A percentile compares a stretch with the other conserved stretches of the same genome.
phyloP scores from a whole-genome alignment of 192 early-diverging fungal species.

The Geosiphon pyriformis region DNA sequence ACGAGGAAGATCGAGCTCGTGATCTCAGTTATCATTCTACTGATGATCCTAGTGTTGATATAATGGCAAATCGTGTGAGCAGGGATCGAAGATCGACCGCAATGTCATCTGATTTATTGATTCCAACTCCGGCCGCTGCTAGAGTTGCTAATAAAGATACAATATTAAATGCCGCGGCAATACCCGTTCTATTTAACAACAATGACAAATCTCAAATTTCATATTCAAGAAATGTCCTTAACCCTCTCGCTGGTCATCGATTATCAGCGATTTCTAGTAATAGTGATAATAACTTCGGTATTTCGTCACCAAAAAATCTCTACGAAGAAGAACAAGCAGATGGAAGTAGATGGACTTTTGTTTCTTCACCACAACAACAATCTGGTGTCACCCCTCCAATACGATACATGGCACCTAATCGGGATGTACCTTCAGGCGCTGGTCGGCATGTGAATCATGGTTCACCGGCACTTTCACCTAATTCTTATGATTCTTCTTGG shows the following conservation, averaged over 20 bases:
- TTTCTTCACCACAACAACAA: constrained; percentile 16
- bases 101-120: not conserved
- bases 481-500: not conserved
- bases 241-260: not conserved
- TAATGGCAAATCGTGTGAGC: not conserved
- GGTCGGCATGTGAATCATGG: not conserved
- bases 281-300: not conserved
- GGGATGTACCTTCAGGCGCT: not conserved
- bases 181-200: not conserved
- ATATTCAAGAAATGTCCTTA: not conserved
- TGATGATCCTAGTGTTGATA: not conserved
- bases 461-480: not conserved
- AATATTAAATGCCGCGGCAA: not conserved
- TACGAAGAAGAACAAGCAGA: constrained; percentile 39
- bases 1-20: constrained; percentile 1
- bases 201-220: not conserved
- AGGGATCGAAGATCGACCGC: not conserved
- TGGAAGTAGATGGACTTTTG: constrained; percentile 40
- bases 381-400: not conserved
- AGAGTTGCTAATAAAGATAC: constrained; percentile 5
- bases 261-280: too few species aligned
- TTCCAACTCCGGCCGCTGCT: not conserved
- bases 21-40: not conserved
- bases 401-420: constrained; percentile 5
- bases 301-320: not conserved